Evolutionary conservation across 2,329 filamentous ascomycete genomes (phyloP).

Genomic region (Hypoxylon sp.): DNA sequence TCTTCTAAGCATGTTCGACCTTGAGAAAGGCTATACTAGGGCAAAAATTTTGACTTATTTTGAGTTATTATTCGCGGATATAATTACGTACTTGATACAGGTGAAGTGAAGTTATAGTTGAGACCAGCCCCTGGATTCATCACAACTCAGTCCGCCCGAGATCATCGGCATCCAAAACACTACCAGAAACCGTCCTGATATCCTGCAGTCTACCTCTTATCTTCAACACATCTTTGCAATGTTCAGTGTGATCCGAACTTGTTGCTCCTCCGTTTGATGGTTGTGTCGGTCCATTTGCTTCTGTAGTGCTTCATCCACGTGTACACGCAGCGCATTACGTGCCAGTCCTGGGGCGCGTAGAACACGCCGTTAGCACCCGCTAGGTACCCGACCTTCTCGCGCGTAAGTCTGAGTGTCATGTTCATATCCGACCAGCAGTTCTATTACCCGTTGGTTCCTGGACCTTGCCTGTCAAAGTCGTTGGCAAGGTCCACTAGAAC

Average conservation of each 20-base stretch:
- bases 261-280: conserved; percentile 17
- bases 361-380: conserved; percentile 10
- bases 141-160: conserved; percentile 11
- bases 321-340: conserved; percentile 13
- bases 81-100: not conserved
- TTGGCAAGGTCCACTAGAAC: conserved; percentile 12
- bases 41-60: not conserved
- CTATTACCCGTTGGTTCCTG: conserved; percentile 13
- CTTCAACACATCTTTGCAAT: conserved; percentile 14
- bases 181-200: conserved; percentile 16
- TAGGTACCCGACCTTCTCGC: conserved; percentile 10
- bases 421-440: conserved; percentile 16
- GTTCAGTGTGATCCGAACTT: conserved; percentile 12
- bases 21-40: no score
- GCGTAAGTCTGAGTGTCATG: conserved; percentile 12
- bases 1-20: conserved; percentile 21
- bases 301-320: conserved; percentile 18
- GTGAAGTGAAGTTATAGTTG: no score
- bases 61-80: not conserved
- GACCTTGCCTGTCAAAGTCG: conserved; percentile 17
- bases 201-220: conserved; percentile 9
- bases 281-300: conserved; percentile 13
- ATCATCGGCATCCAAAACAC: conserved; percentile 16
- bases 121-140: not conserved
- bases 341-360: conserved; percentile 20